Percentiles rank a stretch among this genome's conserved stretches.
Evolutionary conservation across 1,284 basidiomycete species (phyloP).

Genomic region (Sanghuangporus baumii): DNA sequence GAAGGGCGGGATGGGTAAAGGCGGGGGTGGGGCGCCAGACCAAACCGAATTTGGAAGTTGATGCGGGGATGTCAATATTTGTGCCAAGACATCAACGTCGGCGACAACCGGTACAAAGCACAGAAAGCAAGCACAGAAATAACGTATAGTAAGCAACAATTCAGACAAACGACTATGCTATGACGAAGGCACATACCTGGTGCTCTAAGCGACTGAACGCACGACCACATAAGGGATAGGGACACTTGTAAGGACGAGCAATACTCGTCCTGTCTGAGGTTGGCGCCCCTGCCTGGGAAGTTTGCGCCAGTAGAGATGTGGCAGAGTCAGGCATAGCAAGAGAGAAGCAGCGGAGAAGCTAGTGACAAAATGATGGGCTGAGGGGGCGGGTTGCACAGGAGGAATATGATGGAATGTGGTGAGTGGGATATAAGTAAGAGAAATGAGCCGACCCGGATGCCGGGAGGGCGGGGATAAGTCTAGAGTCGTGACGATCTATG

Average conservation of each 20-base stretch:
- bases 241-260: conserved; percentile 90
- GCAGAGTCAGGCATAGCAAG: background rate
- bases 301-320: conserved; percentile 7
- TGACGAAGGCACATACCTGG: conserved; percentile 53
- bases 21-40: conserved; percentile 4
- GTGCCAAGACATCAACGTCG: conserved; percentile 14
- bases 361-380: background rate
- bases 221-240: conserved; percentile 84
- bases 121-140: conserved; percentile 1
- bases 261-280: conserved; percentile 47
- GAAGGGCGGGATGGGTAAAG: background rate
- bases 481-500: background rate
- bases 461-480: background rate
- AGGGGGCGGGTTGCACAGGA: background rate
- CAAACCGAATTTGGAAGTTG: background rate
- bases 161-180: conserved; percentile 16
- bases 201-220: conserved; percentile 92
- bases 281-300: conserved; percentile 1
- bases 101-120: conserved; percentile 10
- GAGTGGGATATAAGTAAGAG: background rate
- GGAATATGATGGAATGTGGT: background rate
- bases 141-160: background rate
- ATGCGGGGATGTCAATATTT: background rate
- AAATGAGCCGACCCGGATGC: background rate
- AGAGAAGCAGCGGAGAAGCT: background rate